phyloP scores from a whole-genome alignment of 495 filamentous ascomycete species.

The Talaromyces borbonicus region DNA sequence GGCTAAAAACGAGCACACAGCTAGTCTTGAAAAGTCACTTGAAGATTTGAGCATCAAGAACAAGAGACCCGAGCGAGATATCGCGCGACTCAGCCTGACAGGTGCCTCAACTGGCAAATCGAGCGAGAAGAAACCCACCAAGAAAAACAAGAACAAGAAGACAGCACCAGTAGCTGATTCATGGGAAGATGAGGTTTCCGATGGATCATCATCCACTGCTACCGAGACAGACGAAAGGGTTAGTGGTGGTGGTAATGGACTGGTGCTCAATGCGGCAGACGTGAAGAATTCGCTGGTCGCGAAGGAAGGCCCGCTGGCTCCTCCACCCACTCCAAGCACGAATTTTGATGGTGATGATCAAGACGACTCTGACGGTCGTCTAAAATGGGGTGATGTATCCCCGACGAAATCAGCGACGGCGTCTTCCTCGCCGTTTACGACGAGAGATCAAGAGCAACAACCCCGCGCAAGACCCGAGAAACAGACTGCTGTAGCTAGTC shows the following conservation, averaged over 20 bases:
- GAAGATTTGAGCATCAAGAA: constrained; percentile 34
- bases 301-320: constrained; percentile 38
- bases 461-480: constrained; percentile 63
- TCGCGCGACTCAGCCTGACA: constrained; percentile 10
- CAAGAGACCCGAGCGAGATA: constrained; percentile 26
- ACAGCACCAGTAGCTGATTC: constrained; percentile 58
- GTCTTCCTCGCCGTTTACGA: constrained; percentile 10
- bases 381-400: background rate
- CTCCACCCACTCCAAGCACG: constrained; percentile 53
- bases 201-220: constrained; percentile 20
- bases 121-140: constrained; percentile 8
- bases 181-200: constrained; percentile 69
- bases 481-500: constrained; percentile 79
- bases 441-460: background rate
- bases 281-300: constrained; percentile 21
- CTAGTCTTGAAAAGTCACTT: constrained; percentile 29
- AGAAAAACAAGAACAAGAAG: constrained; percentile 14
- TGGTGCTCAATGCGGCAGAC: too few relatives aligned
- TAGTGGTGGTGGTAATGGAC: too few relatives aligned
- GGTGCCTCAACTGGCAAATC: constrained; percentile 19
- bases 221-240: constrained; percentile 25
- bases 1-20: background rate
- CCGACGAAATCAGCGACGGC: constrained; percentile 5
- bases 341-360: background rate
- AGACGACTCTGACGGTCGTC: too few relatives aligned